Base-by-base conservation (phyloP, 139 green algal species). In the Chlamydomonas sphaeroides region DNA sequence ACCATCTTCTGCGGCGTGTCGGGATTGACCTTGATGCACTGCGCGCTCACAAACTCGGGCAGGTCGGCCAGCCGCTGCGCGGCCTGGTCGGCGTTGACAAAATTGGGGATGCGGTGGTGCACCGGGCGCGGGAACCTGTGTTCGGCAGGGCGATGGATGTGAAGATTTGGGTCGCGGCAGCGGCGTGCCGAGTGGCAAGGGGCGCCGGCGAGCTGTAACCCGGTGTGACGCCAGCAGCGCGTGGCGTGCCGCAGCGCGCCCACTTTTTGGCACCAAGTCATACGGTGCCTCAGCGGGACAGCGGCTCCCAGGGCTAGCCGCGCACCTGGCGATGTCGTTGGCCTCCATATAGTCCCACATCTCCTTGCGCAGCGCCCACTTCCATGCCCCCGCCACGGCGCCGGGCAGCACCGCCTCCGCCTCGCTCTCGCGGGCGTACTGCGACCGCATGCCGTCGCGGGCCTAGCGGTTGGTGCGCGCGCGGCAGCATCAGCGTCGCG, bases 101-200 rank as follows among this genome's bases (percentile, higher is more conserved):
- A 97, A 84, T 97, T 97, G 42, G 94, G 94, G 67, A 97, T 97
- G 70, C 94, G 87, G 83, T 97, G 92, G 81, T 97, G 90, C 35
- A 97, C 93, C 26, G 93, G 93, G 0, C 92, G 82, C 25, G 92
- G 92, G n/a, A 85, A 86, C 70, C 86, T 88, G 83, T 1, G 38
- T n/a, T n/a, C n/a, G n/a, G n/a, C n/a, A n/a, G n/a, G n/a, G n/a
- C n/a, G n/a, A n/a, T n/a, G n/a, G n/a, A n/a, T n/a, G n/a, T n/a
- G n/a, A n/a, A n/a, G n/a, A n/a, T n/a, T n/a, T n/a, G n/a, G n/a
- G n/a, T n/a, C n/a, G n/a, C n/a, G n/a, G n/a, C n/a, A n/a, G n/a
- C n/a, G n/a, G n/a, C n/a, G n/a, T n/a, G n/a, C n/a, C n/a, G n/a
- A n/a, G n/a, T n/a, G n/a, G n/a, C n/a, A n/a, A n/a, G n/a, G n/a